Conservation (phyloP, 441 rosid genomes). For the Isatis lusitanica region DNA sequence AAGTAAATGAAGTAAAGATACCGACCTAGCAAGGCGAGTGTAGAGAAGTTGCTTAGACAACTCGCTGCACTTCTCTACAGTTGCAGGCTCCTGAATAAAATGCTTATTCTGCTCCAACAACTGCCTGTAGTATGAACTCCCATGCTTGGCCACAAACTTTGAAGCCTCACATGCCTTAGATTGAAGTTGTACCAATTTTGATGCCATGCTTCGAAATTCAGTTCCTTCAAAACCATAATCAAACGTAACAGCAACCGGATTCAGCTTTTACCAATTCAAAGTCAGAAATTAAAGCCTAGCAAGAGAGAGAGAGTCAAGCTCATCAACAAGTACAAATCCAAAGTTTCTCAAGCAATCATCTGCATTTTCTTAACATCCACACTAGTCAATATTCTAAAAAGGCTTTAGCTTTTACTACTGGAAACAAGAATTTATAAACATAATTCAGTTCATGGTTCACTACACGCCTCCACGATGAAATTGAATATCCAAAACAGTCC, state of each 20-base stretch:
- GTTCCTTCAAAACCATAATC: conserved; percentile 1
- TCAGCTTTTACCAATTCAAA: background rate
- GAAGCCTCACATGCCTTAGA: conserved; percentile 71
- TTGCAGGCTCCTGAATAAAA: conserved; percentile 64
- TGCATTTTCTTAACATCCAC: background rate
- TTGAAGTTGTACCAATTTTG: conserved; percentile 61
- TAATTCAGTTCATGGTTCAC: background rate
- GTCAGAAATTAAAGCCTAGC: conserved; percentile 45
- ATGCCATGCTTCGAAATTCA: conserved; percentile 46
- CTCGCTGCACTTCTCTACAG: conserved; percentile 61
- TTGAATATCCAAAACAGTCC: background rate
- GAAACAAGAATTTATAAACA: background rate
- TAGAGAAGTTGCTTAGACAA: conserved; percentile 69
- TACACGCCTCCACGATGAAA: background rate
- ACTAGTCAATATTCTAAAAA: background rate
- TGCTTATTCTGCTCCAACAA: conserved; percentile 77
- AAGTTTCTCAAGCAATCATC: conserved; percentile 1
- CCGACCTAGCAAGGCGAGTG: conserved; percentile 79
- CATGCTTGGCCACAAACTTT: conserved; percentile 60
- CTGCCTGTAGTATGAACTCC: conserved; percentile 61
- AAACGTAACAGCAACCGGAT: background rate
- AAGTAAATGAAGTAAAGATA: conserved; percentile 1
- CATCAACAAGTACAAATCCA: background rate
- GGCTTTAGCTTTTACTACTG: background rate
- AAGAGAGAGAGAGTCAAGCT: background rate